A percentile compares a stretch with the other conserved stretches of the same genome.
phyloP scores from a whole-genome alignment of 1,284 basidiomycete species.

The Paramarasmius palmivorus region DNA sequence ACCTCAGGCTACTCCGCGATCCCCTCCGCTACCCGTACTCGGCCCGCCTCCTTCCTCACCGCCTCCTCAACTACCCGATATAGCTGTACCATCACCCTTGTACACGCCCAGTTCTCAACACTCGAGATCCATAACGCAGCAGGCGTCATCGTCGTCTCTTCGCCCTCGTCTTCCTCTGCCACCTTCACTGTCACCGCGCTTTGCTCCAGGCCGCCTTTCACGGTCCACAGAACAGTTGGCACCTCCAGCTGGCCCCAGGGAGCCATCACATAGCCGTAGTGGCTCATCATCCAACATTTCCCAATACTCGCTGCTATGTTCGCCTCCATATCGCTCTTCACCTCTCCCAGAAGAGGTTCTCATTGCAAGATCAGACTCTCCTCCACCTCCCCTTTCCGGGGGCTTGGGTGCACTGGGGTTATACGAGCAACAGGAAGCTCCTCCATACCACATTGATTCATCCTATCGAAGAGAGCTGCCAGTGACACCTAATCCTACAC shows the following conservation, averaged over 20 bases:
- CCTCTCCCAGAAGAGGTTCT: conserved; percentile 13
- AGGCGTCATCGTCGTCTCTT: background rate
- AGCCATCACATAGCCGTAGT: background rate
- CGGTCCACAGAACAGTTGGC: background rate
- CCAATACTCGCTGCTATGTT: conserved; percentile 8
- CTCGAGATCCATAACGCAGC: background rate
- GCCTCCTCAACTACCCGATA: background rate
- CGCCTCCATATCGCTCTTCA: conserved; percentile 14
- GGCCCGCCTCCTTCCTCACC: background rate
- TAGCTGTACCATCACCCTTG: background rate
- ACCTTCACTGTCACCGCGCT: background rate
- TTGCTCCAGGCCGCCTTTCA: background rate
- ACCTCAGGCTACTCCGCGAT: background rate
- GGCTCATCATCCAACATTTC: background rate
- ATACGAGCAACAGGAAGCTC: no score
- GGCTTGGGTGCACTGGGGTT: no score
- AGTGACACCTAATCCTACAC: no score
- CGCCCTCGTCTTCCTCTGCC: background rate
- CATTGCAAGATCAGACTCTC: conserved; percentile 8
- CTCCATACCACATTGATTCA: no score
- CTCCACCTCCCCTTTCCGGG: no score
- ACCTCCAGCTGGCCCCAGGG: background rate
- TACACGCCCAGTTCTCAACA: background rate
- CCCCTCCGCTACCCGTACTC: background rate
- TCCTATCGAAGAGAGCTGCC: no score